Conservation (phyloP, 78 protist species). For the Dictyostelium brefeldianum region DNA sequence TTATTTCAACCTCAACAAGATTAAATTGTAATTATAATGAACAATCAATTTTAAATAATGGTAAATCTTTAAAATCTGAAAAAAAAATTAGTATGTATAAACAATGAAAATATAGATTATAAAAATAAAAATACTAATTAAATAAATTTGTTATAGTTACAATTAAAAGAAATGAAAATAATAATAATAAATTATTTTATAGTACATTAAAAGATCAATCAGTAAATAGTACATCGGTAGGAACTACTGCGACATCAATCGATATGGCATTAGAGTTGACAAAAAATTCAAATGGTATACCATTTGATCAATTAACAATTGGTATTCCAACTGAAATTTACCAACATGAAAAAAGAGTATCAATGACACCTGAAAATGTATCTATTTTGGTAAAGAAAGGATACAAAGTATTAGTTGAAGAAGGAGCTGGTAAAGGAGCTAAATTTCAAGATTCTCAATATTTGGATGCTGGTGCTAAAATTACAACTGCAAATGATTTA, state of each 20-base stretch:
- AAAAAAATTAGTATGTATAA: neutral
- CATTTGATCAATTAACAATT: slow-evolving; percentile 35
- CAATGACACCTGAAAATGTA: slow-evolving; percentile 86
- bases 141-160: neutral
- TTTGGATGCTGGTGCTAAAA: slow-evolving; percentile 68
- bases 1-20: neutral
- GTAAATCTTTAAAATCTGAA: neutral
- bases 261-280: slow-evolving; percentile 10
- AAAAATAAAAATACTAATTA: neutral
- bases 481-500: slow-evolving; percentile 42
- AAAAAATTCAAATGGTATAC: slow-evolving; percentile 2
- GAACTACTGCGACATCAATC: neutral
- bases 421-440: slow-evolving; percentile 83
- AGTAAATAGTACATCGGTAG: neutral
- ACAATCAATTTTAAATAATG: slow-evolving; percentile 3
- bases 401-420: slow-evolving; percentile 75
- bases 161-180: neutral
- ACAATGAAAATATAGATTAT: neutral
- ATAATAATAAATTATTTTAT: slow-evolving; percentile 14
- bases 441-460: slow-evolving; percentile 78
- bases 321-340: slow-evolving; percentile 86
- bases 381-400: slow-evolving; percentile 76
- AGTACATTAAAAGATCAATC: slow-evolving; percentile 19
- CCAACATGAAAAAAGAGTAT: slow-evolving; percentile 77
- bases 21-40: neutral